Base-by-base conservation (phyloP, 2,329 filamentous ascomycete genomes). In the Xylaria sp. region DNA sequence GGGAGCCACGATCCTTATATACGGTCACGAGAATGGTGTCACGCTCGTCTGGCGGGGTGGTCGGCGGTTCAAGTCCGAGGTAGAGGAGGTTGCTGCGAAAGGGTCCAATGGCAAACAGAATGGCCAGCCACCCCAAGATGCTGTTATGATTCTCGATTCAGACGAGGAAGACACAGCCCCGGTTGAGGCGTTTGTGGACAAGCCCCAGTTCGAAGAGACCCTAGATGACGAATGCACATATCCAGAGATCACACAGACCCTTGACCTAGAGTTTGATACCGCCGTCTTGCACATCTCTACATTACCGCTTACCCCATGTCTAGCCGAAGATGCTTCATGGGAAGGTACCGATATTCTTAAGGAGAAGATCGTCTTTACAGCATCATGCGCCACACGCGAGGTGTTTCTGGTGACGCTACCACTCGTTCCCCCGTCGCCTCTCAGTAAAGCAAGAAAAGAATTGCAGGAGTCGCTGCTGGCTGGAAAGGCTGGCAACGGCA, bases 41-140 rank as follows among this genome's bases (percentile, higher is more conserved):
- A 86, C 83, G 2, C 70, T 89, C 38, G 74, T 86, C 23, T 90
- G 87, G 87, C 82, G 86, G 43, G 87, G 87, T 47, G 87, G 87
- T 11, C 81, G 81, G 53, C 79, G 80, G n/a, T 84, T 89, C 69
- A 89, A 87, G 71, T 64, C 78, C 1, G 66, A 74, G 1, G 57
- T 63, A 25, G 74, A 78, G 38, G 78, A 80, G 54, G 69, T 72
- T 15, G 64, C 68, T 1, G 61, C 71, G 15, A 66, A 71, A 49
- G 63, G 71, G 51, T 46, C 68, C 8, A 76, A 76, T 61, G 76
- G 78, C 61, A 85, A 84, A 66, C 78, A 80, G 49, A 88, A 88
- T 66, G 86, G 86, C 12, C 71, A 73, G 3, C 62, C 73, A 25
- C 57, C 70, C 4, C 80, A 82, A 17, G 84, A 87, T 70, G 78